These are phyloP conservation scores for Dendrobium huoshanense DNA, from an alignment of 106 monocot species.

Conservation along the genomic window DNA sequence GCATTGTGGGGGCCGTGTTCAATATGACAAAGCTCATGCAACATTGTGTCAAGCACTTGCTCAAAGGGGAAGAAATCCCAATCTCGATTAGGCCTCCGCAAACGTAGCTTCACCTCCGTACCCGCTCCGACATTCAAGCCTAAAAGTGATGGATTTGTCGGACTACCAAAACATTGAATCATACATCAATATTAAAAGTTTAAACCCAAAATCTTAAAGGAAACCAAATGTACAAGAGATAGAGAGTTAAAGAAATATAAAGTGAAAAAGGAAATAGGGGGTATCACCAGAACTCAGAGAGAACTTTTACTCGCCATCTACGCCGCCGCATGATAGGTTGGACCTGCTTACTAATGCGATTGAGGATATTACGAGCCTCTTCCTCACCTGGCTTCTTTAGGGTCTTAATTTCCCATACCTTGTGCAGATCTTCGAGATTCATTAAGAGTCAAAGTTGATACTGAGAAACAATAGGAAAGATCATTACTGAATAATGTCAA, in stretches of 20 bases:
- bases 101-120: constrained; percentile 66
- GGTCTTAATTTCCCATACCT: constrained; percentile 76
- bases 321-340: constrained; percentile 89
- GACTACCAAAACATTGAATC: constrained; percentile 21
- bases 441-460: constrained; percentile 15
- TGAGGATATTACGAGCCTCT: constrained; percentile 58
- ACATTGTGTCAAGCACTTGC: constrained; percentile 93
- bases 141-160: constrained; percentile 48
- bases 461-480: background rate
- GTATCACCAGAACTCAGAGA: constrained; percentile 87
- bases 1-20: constrained; percentile 76
- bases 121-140: constrained; percentile 76
- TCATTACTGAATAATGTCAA: background rate
- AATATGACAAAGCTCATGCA: constrained; percentile 89
- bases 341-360: constrained; percentile 79
- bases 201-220: background rate
- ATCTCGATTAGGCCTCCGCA: constrained; percentile 57
- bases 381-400: constrained; percentile 79
- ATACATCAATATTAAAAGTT: background rate
- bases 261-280: background rate
- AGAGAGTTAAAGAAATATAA: background rate
- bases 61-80: constrained; percentile 83
- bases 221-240: background rate
- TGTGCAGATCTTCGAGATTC: constrained; percentile 61
- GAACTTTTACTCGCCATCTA: constrained; percentile 83